Evolutionary conservation across 345 rosid genomes (phyloP), one percentile per base, ranked within the genome.

Genomic region (Arabidopsis suecica): DNA sequence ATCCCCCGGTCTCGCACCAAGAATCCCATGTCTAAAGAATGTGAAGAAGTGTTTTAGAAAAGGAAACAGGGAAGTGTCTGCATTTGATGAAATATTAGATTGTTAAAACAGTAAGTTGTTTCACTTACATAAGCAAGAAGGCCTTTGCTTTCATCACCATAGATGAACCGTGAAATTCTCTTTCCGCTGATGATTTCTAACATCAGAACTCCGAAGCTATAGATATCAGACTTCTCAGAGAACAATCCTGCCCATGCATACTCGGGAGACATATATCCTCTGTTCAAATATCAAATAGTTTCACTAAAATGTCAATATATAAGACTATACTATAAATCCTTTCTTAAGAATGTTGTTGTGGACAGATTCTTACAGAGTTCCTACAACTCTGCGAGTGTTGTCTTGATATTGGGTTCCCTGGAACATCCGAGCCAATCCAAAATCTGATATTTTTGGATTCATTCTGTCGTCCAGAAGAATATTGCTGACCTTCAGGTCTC

Each of bases 211-310:
- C 85, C 87, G 5, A 83, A 82, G 66, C 88, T 85, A 25, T 82
- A 85, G 9, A 87, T 79, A 41, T 85, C 86, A 0, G 88, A 85
- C 78, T 87, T 87, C 51, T 80, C 78, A 3, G 85, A 83, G 79
- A 85, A 87, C 22, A 80, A 73, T 1, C 88, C 88, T 33, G 82
- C 84, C 49, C 80, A 66, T 3, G 83, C 86, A 40, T 87, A 87
- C 74, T 85, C 87, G 1, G 86, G 88, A 70, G 88, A 72, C 86
- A 84, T 82, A 72, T 83, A 78, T 64, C 81, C 73, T 32, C 77
- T 78, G 77, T 69, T 28, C 18, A 53, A 53, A 61, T 47, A 34
- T 16, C 41, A 76, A 58, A 62, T 1, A 53, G 9, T 8, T 12
- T 5, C 0, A 3, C 7, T 37, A 51, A 5, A 44, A 2, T 20